Evolutionary conservation across 192 early-diverging fungal genomes (phyloP).

Genomic region (Podila minutissima): DNA sequence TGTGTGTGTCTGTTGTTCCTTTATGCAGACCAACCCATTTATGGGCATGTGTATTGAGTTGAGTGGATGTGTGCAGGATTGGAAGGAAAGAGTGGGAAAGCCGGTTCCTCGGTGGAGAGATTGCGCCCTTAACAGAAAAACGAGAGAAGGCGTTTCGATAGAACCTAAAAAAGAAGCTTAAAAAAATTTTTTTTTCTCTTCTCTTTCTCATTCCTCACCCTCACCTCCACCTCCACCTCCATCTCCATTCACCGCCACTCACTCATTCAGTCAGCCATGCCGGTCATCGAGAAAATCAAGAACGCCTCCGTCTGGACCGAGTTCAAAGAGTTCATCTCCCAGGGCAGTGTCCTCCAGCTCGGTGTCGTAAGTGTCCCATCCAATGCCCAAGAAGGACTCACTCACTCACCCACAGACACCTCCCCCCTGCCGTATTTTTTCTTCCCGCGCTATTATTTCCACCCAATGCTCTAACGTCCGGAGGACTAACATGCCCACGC

Average conservation of each 20-base stretch:
- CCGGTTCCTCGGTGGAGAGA: background rate
- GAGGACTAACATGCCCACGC: too few relatives aligned
- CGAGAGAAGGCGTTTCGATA: background rate
- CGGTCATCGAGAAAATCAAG: conserved; percentile 29
- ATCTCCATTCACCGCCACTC: background rate
- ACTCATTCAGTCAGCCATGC: conserved; percentile 8
- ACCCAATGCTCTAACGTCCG: too few relatives aligned
- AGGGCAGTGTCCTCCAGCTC: conserved; percentile 46
- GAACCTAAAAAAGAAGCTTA: background rate
- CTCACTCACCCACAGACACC: background rate
- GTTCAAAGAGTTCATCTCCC: conserved; percentile 38
- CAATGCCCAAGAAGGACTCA: background rate
- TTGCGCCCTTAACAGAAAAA: background rate
- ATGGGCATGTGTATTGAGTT: too few relatives aligned
- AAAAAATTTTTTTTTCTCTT: too few relatives aligned
- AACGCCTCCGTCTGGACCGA: conserved; percentile 25
- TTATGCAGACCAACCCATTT: too few relatives aligned
- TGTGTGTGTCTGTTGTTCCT: too few relatives aligned
- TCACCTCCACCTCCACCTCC: background rate
- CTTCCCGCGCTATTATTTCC: background rate
- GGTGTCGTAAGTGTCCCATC: conserved; percentile 38
- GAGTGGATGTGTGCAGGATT: too few relatives aligned
- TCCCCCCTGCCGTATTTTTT: background rate
- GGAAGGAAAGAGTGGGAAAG: too few relatives aligned
- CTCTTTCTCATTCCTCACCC: background rate